Conservation (phyloP, 2,329 filamentous ascomycete genomes). For the Xylariaceae sp. region DNA sequence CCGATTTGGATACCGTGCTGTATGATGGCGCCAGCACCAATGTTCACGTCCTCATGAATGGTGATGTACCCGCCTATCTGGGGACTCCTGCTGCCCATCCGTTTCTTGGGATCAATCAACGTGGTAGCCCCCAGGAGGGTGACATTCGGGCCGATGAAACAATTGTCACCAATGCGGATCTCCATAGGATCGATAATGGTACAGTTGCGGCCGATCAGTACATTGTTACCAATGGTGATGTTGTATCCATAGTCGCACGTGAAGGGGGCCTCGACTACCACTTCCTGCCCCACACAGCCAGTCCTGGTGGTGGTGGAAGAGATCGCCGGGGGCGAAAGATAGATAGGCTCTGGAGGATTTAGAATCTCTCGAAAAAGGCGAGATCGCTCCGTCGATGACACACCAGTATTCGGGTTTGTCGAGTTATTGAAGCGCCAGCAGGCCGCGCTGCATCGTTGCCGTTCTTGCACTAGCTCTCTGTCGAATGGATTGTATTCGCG, state of each 20-base stretch:
- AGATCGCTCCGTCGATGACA: constrained; percentile 62
- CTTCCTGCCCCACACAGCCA: constrained; percentile 66
- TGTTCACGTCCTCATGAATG: constrained; percentile 82
- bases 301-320: constrained; percentile 47
- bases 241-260: constrained; percentile 96
- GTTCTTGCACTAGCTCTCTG: constrained; percentile 71
- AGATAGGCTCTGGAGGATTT: constrained; percentile 53
- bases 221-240: constrained; percentile 77
- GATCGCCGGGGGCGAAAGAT: constrained; percentile 50
- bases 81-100: constrained; percentile 67
- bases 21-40: constrained; percentile 71
- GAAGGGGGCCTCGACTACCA: constrained; percentile 81
- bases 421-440: constrained; percentile 85
- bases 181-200: constrained; percentile 80
- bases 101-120: constrained; percentile 64
- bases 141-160: constrained; percentile 76
- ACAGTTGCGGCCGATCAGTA: constrained; percentile 77
- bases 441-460: constrained; percentile 75
- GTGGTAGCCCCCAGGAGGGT: constrained; percentile 74
- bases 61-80: constrained; percentile 65
- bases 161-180: constrained; percentile 73
- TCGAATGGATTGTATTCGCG: constrained; percentile 75
- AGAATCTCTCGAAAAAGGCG: constrained; percentile 68
- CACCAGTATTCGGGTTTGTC: constrained; percentile 65
- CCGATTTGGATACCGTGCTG: constrained; percentile 77